Conservation (phyloP, 768 basidiomycete genomes). For the Megacollybia marginata region DNA sequence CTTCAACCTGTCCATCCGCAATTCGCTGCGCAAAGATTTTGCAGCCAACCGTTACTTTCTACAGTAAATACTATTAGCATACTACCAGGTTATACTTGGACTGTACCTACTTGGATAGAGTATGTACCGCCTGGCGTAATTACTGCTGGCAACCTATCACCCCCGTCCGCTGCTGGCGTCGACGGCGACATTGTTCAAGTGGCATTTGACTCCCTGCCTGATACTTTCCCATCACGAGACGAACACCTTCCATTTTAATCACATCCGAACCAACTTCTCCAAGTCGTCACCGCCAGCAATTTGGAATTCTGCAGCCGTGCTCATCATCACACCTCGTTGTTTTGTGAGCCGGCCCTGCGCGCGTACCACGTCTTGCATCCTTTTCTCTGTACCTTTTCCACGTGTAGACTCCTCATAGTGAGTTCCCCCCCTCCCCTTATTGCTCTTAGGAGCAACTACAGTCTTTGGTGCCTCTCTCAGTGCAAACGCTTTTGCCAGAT, state of each 20-base stretch:
- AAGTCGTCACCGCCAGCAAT: slow-evolving; percentile 57
- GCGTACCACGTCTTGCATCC: slow-evolving; percentile 84
- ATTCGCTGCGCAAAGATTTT: slow-evolving; percentile 88
- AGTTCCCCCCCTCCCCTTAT: slow-evolving; percentile 17
- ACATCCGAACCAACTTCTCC: slow-evolving; percentile 44
- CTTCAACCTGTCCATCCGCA: slow-evolving; percentile 69
- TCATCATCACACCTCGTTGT: slow-evolving; percentile 69
- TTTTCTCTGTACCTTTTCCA: slow-evolving; percentile 57
- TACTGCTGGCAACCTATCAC: slow-evolving; percentile 41
- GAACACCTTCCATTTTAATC: background rate
- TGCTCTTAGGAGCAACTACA: slow-evolving; percentile 24
- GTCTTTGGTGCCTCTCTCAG: slow-evolving; percentile 76
- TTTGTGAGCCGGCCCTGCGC: slow-evolving; percentile 76
- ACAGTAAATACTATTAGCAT: slow-evolving; percentile 9
- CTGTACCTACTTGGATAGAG: slow-evolving; percentile 54
- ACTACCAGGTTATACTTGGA: slow-evolving; percentile 17
- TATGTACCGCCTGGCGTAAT: slow-evolving; percentile 73
- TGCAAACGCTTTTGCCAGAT: slow-evolving; percentile 88
- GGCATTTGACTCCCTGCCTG: background rate
- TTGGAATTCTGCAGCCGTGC: slow-evolving; percentile 72
- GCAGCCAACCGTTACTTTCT: slow-evolving; percentile 90
- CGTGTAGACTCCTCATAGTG: slow-evolving; percentile 33
- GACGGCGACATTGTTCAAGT: slow-evolving; percentile 20
- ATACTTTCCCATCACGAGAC: background rate
- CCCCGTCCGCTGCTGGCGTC: slow-evolving; percentile 29